Conservation (phyloP, 2,329 filamentous ascomycete genomes). For the Talaromyces sp. region DNA sequence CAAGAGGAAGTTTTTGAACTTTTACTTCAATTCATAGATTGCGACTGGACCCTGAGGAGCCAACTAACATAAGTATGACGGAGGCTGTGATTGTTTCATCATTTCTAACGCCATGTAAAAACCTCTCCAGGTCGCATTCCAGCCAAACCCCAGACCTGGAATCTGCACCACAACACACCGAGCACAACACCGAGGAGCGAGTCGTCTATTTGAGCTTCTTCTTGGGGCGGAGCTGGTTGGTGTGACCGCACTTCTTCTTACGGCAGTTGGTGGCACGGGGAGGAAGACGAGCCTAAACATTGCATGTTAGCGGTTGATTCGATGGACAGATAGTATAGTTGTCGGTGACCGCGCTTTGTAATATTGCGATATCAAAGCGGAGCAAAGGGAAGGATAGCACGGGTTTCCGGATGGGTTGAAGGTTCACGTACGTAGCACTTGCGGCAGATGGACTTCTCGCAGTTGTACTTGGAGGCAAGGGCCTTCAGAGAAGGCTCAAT, state of each 20-base stretch:
- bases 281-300: conserved; percentile 72
- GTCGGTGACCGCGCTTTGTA: background rate
- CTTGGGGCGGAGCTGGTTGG: conserved; percentile 99
- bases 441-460: conserved; percentile 99
- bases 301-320: conserved; percentile 8
- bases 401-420: background rate
- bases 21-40: conserved; percentile 43
- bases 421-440: conserved; percentile 91
- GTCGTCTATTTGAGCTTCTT: conserved; percentile 93
- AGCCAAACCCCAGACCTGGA: conserved; percentile 34
- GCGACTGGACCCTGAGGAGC: conserved; percentile 38
- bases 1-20: conserved; percentile 30
- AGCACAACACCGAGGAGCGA: conserved; percentile 50
- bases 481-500: conserved; percentile 99
- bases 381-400: too few species aligned
- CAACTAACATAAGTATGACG: conserved; percentile 41
- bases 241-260: conserved; percentile 99
- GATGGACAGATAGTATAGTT: background rate
- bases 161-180: conserved; percentile 38
- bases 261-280: conserved; percentile 99
- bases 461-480: conserved; percentile 99
- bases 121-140: conserved; percentile 40
- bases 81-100: conserved; percentile 41
- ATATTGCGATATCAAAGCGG: too few species aligned
- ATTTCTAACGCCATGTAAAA: conserved; percentile 43